Conservation (phyloP, 257 asterid species). For the Jacaranda copaia region DNA sequence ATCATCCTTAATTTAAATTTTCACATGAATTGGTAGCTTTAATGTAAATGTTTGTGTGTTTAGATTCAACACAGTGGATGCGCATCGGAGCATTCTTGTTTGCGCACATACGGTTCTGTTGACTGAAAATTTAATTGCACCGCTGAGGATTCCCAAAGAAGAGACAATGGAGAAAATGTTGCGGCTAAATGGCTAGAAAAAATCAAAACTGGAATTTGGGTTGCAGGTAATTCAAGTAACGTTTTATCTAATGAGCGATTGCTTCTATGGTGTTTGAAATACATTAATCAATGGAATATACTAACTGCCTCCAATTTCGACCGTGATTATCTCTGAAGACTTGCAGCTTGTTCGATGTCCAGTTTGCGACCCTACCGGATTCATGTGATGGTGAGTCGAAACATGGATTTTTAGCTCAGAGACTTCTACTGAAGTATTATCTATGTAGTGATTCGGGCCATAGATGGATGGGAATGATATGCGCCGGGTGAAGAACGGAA, state of each 20-base stretch:
- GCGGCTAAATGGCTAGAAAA: conserved; percentile 57
- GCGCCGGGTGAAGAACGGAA: too few relatives aligned
- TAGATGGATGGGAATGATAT: too few relatives aligned
- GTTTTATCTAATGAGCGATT: conserved; percentile 2
- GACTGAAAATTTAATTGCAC: conserved; percentile 61
- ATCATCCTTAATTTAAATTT: too few relatives aligned
- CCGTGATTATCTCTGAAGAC: conserved; percentile 56
- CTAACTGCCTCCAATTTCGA: conserved; percentile 36
- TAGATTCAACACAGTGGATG: conserved; percentile 93
- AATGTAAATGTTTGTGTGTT: too few relatives aligned
- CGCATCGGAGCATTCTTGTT: conserved; percentile 87
- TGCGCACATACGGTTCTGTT: conserved; percentile 68
- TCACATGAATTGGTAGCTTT: too few relatives aligned
- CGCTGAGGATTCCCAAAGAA: conserved; percentile 50
- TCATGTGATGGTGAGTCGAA: conserved; percentile 85
- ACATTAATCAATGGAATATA: conserved; percentile 2
- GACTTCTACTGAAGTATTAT: not conserved
- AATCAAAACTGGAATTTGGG: conserved; percentile 89
- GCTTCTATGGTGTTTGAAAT: conserved; percentile 16
- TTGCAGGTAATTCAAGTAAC: conserved; percentile 75
- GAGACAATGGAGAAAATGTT: conserved; percentile 52
- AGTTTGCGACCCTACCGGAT: conserved; percentile 86
- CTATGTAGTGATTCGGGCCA: not conserved
- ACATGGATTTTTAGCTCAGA: conserved; percentile 11
- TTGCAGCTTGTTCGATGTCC: conserved; percentile 98